phyloP scores from a whole-genome alignment of 345 rosid species.

The Eucalyptus lansdowneana region DNA sequence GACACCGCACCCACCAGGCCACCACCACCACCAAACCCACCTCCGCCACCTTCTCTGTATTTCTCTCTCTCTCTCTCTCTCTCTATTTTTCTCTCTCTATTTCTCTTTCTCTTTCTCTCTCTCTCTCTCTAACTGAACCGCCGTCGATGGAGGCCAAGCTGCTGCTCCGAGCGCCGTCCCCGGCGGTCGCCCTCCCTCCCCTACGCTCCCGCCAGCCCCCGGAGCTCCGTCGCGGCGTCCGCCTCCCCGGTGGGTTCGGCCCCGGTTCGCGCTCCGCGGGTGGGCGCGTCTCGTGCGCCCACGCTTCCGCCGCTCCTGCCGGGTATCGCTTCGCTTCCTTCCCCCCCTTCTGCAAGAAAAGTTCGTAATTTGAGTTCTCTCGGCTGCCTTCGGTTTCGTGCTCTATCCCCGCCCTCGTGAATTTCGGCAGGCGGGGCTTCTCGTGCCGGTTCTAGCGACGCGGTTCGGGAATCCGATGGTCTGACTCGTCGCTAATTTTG shows the following conservation, averaged over 20 bases:
- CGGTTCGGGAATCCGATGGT: neutral
- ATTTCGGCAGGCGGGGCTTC: neutral
- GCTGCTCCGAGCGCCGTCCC: neutral
- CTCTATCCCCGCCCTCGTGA: neutral
- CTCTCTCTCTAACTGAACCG: neutral
- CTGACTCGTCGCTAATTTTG: neutral
- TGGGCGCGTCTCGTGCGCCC: slow-evolving; percentile 2
- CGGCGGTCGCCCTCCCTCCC: neutral
- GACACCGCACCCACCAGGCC: neutral
- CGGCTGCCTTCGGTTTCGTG: neutral
- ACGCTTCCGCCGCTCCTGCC: slow-evolving; percentile 21
- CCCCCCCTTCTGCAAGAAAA: neutral
- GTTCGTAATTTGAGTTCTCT: neutral
- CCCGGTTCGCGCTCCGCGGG: neutral
- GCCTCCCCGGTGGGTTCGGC: neutral
- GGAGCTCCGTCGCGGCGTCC: neutral
- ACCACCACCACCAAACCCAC: neutral
- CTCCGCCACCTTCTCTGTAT: neutral
- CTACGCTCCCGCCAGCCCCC: neutral
- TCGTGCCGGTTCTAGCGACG: neutral
- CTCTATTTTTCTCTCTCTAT: neutral
- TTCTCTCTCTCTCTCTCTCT: neutral
- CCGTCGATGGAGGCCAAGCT: neutral
- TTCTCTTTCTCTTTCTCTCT: neutral
- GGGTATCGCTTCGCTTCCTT: slow-evolving; percentile 18